A percentile compares a stretch with the other conserved stretches of the same genome.
These are phyloP conservation scores for Xylariaceae sp. DNA, from an alignment of 2,329 filamentous ascomycete genomes.

Conservation along the genomic window DNA sequence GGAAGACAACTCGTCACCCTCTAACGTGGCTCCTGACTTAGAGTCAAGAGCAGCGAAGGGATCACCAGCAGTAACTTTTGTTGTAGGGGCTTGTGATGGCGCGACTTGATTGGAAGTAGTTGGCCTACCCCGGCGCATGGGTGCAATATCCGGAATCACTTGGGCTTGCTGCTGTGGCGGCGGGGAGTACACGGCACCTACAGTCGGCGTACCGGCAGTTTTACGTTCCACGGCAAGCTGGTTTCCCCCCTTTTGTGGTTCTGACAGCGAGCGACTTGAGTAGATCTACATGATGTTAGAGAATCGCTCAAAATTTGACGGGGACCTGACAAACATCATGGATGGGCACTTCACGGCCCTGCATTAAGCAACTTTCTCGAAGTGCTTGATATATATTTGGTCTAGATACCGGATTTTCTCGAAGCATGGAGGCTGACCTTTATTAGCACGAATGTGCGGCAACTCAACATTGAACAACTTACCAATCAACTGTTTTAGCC, in stretches of 20 bases:
- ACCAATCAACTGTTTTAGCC: constrained; percentile 90
- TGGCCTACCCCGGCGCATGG: constrained; percentile 89
- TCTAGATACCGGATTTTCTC: constrained; percentile 76
- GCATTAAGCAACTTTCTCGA: constrained; percentile 85
- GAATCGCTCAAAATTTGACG: constrained; percentile 9
- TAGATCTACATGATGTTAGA: constrained; percentile 68
- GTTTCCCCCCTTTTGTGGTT: constrained; percentile 61
- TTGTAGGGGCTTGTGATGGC: constrained; percentile 66
- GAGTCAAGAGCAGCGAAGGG: constrained; percentile 91
- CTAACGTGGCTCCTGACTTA: constrained; percentile 56
- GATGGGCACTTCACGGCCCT: constrained; percentile 83
- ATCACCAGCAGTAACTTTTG: constrained; percentile 73
- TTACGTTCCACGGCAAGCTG: constrained; percentile 58
- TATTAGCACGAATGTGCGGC: constrained; percentile 24
- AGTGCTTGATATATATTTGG: constrained; percentile 96
- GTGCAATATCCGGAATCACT: constrained; percentile 84
- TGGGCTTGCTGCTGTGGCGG: constrained; percentile 70
- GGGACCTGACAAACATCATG: constrained; percentile 73
- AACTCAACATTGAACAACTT: constrained; percentile 40
- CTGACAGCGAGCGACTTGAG: constrained; percentile 66
- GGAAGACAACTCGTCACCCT: constrained; percentile 80
- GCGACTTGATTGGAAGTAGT: constrained; percentile 49
- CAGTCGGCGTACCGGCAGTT: constrained; percentile 63
- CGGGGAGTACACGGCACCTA: constrained; percentile 84
- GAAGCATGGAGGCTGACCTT: constrained; percentile 77